Conservation (phyloP, 345 rosid genomes). For the Theobroma cacao region DNA sequence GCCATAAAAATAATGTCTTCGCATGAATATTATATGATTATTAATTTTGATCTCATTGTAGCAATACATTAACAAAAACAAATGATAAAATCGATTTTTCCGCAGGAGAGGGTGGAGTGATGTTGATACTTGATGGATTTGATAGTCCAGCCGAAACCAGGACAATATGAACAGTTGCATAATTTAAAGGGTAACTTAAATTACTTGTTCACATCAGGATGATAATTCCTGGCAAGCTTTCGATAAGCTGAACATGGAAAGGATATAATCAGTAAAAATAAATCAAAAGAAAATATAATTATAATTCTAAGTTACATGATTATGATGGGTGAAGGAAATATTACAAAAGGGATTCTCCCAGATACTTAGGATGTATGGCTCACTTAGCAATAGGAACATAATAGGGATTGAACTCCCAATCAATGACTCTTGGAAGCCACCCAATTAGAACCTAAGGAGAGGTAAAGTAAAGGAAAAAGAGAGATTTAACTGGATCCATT, state of each 20-base stretch:
- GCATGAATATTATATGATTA: not conserved
- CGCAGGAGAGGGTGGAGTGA: not conserved
- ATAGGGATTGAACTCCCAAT: not conserved
- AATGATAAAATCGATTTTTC: not conserved
- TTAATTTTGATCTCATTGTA: not conserved
- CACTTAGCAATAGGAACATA: not conserved
- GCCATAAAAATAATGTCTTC: not conserved
- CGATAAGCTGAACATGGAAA: conserved; percentile 65
- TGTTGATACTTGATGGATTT: not conserved
- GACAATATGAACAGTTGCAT: not conserved
- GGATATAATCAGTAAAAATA: not conserved
- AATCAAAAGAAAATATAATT: not conserved
- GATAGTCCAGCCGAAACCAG: not conserved
- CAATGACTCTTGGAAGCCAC: not conserved
- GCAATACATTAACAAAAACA: not conserved
- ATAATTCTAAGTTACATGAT: not conserved
- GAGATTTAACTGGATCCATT: not conserved
- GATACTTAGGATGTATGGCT: not conserved
- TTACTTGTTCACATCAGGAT: conserved; percentile 99
- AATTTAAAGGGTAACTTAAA: conserved; percentile 15
- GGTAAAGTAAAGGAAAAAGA: not conserved
- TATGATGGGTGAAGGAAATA: not conserved
- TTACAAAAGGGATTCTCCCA: not conserved
- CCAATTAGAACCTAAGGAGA: not conserved
- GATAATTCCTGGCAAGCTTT: conserved; percentile 91